phyloP scores from a whole-genome alignment of 257 asterid species.

The Nicotiana obtusifolia region DNA sequence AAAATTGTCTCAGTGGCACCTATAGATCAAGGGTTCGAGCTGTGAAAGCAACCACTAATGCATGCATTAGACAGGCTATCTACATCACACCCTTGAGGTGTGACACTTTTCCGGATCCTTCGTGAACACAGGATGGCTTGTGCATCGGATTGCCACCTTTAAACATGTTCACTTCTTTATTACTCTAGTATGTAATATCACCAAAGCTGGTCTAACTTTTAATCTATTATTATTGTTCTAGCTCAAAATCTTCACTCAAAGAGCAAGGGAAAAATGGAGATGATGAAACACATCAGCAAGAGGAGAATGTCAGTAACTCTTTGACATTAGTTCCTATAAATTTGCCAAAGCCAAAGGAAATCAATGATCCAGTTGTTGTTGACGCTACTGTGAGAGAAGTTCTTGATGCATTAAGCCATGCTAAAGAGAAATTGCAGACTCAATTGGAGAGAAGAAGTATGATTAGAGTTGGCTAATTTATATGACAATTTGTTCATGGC shows the following conservation, averaged over 20 bases:
- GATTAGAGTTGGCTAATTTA: conserved; percentile 40
- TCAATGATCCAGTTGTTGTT: conserved; percentile 52
- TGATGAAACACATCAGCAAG: background rate
- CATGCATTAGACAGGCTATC: no score
- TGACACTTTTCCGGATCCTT: no score
- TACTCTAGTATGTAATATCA: background rate
- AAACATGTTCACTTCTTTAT: no score
- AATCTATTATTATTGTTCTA: background rate
- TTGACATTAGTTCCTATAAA: conserved; percentile 39
- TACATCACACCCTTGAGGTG: no score
- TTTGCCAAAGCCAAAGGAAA: conserved; percentile 15
- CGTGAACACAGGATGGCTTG: no score
- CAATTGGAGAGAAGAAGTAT: conserved; percentile 50
- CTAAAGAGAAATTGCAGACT: conserved; percentile 55
- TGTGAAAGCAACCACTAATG: no score
- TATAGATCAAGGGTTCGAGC: no score
- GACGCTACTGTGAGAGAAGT: conserved; percentile 63
- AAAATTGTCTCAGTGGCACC: no score
- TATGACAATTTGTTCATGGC: no score
- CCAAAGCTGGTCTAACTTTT: background rate
- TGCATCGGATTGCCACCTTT: no score
- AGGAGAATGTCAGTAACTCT: conserved; percentile 36
- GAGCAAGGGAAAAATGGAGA: conserved; percentile 12
- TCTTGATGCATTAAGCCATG: conserved; percentile 45
- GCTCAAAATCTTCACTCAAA: conserved; percentile 17